Evolutionary conservation across 495 filamentous ascomycete genomes (phyloP), one percentile per base, ranked within the genome.

Genomic region (Cenococcum geophilum): DNA sequence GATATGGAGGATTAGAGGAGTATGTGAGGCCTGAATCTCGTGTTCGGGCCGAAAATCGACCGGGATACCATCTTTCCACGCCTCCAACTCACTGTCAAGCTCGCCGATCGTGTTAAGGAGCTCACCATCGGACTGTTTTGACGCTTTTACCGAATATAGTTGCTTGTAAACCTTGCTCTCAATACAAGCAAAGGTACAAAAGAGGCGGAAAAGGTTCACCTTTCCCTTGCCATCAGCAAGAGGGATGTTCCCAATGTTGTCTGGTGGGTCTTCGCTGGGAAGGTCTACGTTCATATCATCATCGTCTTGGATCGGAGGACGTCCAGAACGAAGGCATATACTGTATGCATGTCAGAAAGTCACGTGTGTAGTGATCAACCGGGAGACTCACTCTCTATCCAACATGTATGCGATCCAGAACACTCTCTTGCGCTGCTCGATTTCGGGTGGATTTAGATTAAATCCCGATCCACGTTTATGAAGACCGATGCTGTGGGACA

Each of bases 381-480:
- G 20, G 6, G 12, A 22, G 20, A 73, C 78, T 60, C 73, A 85
- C 82, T 97, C 93, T 76, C 95, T 96, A 70, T 98, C 93, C 27
- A 97, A 76, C 76, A 95, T 84, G 70, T 98, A 98, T 12, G 88
- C 91, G 68, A 98, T 96, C 93, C 93, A 98, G 68, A 97, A 98
- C 1, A 97, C 93, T 64, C 93, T 78, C 76, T 96, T 96, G 35
- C 93, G 82, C 74, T 98, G 93, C 72, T 98, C 95, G 48, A 91
- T 86, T 70, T 98, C 93, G 20, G 90, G 85, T 14, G 85, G 83
- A 67, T 92, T 96, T 45, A 98, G 78, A 61, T 92, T 91, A 73
- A 97, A 97, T 1, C 86, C 87, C 25, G 88, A 91, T 16, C 91
- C 92, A 59, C 88, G 82, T 73, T 96, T 97, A 75, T 98, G 93